phyloP scores from a whole-genome alignment of 306 rosid genomes.

The Trifolium dubium region DNA sequence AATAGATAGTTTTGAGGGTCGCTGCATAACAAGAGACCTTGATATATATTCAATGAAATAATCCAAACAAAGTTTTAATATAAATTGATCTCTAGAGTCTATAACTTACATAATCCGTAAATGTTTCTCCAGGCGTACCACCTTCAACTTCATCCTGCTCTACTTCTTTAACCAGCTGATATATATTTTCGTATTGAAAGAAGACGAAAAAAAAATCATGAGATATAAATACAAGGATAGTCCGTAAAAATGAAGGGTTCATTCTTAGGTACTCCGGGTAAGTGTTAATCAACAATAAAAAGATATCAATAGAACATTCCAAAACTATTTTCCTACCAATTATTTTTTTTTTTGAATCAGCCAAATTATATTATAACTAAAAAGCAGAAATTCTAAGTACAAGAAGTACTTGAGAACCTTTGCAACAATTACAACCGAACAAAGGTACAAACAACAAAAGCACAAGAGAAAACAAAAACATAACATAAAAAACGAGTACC shows the following conservation, averaged over 20 bases:
- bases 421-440: no score
- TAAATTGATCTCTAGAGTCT: background rate
- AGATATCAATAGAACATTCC: no score
- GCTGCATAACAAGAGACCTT: slow-evolving; percentile 58
- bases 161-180: slow-evolving; percentile 89
- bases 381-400: no score
- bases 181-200: slow-evolving; percentile 10
- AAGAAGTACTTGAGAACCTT: no score
- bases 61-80: slow-evolving; percentile 33
- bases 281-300: no score
- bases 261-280: no score
- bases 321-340: no score
- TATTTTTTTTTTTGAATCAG: no score
- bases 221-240: background rate
- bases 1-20: slow-evolving; percentile 86
- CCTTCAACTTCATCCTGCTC: slow-evolving; percentile 98
- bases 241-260: background rate
- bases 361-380: no score
- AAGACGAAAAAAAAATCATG: background rate
- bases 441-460: no score
- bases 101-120: slow-evolving; percentile 91
- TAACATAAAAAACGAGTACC: no score
- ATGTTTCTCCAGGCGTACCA: slow-evolving; percentile 88
- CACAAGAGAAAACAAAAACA: no score
- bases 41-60: slow-evolving; percentile 36